Base-by-base conservation (phyloP, 345 rosid genomes). In the Ceriops zippeliana region DNA sequence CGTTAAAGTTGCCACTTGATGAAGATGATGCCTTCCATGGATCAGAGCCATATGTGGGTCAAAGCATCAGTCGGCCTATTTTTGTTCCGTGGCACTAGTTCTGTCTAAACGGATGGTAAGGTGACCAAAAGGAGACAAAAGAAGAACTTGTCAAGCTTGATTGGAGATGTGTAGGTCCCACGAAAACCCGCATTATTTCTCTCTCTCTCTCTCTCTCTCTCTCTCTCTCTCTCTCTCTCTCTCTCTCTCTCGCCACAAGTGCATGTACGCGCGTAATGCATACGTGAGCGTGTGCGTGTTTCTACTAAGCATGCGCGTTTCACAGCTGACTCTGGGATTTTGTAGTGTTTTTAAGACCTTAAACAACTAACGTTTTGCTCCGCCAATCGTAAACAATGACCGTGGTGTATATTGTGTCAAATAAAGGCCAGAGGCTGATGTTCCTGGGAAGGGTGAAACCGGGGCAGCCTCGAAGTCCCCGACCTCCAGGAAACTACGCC, bases 11-110 rank as follows among this genome's bases (percentile, higher is more conserved):
- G 24, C n/a, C 15, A 35, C 5, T 21, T 7, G 71, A 52, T 59
- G 24, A 31, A 47, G 38, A 17, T n/a, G 49, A 21, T 52, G n/a
- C 22, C 32, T 51, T 19, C 49, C 37, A 37, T 61, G 21, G 21
- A 74, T 77, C 76, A 62, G 22, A 73, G n/a, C 83, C 83, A 73
- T 67, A 15, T 22, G 22, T 57, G 24, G 67, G 66, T 52, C 61
- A 24, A 24, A 60, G 34, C 31, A 46, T 63, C 56, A 5, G 2
- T 16, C 49, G 49, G 15, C 17, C 49, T 2, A 3, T 15, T 5
- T 42, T 63, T 67, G 32, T 66, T 17, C 19, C 52, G 60, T 20
- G 20, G 28, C 20, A 37, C 42, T 37, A 8, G 42, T 37, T 37
- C 42, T 9, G 42, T 10, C 46, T 11, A 38, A 9, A 2, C 46